Conservation (phyloP, 805 yeast genomes). For the Teunomyces tritomae region DNA sequence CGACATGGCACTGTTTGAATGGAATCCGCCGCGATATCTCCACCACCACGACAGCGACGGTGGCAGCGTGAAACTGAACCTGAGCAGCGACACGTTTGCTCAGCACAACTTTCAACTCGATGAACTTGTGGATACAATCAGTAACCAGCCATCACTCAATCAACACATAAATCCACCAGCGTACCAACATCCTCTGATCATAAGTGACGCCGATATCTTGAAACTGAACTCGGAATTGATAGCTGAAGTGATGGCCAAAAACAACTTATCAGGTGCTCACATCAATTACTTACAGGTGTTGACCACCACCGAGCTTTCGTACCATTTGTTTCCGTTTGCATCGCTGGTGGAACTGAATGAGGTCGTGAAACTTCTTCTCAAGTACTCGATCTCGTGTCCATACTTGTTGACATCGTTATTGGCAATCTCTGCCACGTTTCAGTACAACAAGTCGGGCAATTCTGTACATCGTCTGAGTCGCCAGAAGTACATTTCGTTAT, state of each 20-base stretch:
- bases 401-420: constrained; percentile 21
- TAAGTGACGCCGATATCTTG: not conserved
- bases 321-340: constrained; percentile 38
- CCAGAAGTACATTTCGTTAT: constrained; percentile 17
- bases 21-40: not conserved
- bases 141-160: not conserved
- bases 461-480: constrained; percentile 18
- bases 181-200: not conserved
- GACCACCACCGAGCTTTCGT: constrained; percentile 27
- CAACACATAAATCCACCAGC: too few species aligned
- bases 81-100: constrained; percentile 16
- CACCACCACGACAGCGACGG: not conserved
- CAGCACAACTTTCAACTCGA: constrained; percentile 17
- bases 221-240: constrained; percentile 24
- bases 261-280: constrained; percentile 29
- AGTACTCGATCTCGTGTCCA: constrained; percentile 19
- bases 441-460: constrained; percentile 21
- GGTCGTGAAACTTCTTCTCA: constrained; percentile 25
- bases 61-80: constrained; percentile 5
- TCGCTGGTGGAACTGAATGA: constrained; percentile 32
- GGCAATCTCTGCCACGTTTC: constrained; percentile 27
- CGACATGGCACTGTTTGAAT: constrained; percentile 18
- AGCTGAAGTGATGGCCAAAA: constrained; percentile 20
- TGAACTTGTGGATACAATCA: constrained; percentile 15
- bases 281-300: constrained; percentile 29